Base-by-base conservation (phyloP, 768 basidiomycete genomes). In the Lactarius psammicola region DNA sequence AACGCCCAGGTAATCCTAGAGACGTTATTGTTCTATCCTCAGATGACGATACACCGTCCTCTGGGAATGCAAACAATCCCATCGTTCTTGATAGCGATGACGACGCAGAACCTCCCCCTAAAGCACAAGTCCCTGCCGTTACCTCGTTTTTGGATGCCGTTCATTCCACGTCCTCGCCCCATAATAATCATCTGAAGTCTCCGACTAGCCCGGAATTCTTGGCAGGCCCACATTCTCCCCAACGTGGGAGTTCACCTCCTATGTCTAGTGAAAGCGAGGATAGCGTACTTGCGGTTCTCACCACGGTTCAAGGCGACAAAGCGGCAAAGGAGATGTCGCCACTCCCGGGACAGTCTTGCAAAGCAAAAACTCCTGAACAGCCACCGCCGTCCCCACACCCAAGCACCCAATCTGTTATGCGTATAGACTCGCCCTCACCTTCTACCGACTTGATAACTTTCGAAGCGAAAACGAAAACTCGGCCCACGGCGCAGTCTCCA, bases 61-160 rank as follows among this genome's bases (percentile, higher is more conserved):
- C 34, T 2, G 66, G 66, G 26, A n/a, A 63, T 15, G 56, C 61
- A 59, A 55, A 23, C 57, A 67, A 67, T 17, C 66, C 66, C 3
- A 67, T 67, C 30, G 28, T 67, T 31, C 66, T 67, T 30, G 65
- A 63, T 26, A 67, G 66, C 15, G 66, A 63, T 3, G 62, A 67
- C 10, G 66, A 67, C 10, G 57, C 33, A 33, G 60, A 56, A 26
- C 30, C 26, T 34, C n/a, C 2, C 13, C 30, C 4, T 51, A 18
- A 10, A 20, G 55, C n/a, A 30, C 56, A 20, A 28, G 61, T 9
- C 26, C 8, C 40, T 46, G 23, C 42, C 38, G 26, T 28, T 42
- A 30, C 49, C 26, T 38, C 55, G 18, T 33, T n/a, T 40, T 40
- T 57, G 10, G 23, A 42, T 33, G 36, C 30, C 23, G 46, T 56